Conservation (phyloP, 495 filamentous ascomycete genomes). For the Penicillium psychrofluorescens region DNA sequence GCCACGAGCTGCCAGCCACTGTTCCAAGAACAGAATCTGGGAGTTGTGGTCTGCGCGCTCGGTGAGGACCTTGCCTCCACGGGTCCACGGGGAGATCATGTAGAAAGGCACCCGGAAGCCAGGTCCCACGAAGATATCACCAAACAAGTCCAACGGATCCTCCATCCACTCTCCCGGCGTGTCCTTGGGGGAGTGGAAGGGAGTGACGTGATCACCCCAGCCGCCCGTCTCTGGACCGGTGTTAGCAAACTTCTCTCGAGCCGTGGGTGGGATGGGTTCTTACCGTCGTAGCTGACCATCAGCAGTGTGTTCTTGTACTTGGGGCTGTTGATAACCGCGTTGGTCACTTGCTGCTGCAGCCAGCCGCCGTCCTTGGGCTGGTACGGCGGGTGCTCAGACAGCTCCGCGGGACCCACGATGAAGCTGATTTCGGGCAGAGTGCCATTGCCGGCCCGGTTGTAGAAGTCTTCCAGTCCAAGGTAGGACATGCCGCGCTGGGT, state of each 20-base stretch:
- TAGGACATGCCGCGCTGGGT: slow-evolving; percentile 39
- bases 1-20: slow-evolving; percentile 45
- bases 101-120: slow-evolving; percentile 48
- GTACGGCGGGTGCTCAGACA: slow-evolving; percentile 49
- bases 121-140: slow-evolving; percentile 44
- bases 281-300: slow-evolving; percentile 46
- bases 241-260: slow-evolving; percentile 1
- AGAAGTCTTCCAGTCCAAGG: slow-evolving; percentile 41
- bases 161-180: slow-evolving; percentile 50
- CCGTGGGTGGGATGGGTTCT: neutral
- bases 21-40: slow-evolving; percentile 48
- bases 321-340: slow-evolving; percentile 42
- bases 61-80: slow-evolving; percentile 46
- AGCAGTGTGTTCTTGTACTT: slow-evolving; percentile 42
- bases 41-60: slow-evolving; percentile 52
- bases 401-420: slow-evolving; percentile 44
- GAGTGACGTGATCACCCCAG: slow-evolving; percentile 47
- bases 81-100: slow-evolving; percentile 52
- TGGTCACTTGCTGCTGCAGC: slow-evolving; percentile 47
- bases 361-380: slow-evolving; percentile 48
- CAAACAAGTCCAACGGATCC: slow-evolving; percentile 40
- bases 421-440: slow-evolving; percentile 46
- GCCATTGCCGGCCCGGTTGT: slow-evolving; percentile 42
- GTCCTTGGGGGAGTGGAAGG: slow-evolving; percentile 43
- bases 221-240: slow-evolving; percentile 39